phyloP scores from a whole-genome alignment of 106 monocot species.

The Posidonia australis region DNA sequence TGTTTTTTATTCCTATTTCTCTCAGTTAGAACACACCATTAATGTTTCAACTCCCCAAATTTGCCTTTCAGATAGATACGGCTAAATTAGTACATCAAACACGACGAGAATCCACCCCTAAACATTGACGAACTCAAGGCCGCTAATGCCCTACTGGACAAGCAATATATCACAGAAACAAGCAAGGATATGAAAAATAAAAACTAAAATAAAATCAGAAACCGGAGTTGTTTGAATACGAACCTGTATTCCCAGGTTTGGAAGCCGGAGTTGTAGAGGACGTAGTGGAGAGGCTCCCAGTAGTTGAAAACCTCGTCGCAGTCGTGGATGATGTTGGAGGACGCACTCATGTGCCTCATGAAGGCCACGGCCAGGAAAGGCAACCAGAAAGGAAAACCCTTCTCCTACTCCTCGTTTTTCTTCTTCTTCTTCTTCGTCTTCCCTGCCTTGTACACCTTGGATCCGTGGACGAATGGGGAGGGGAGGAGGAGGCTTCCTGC shows the following conservation, averaged over 20 bases:
- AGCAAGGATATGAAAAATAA: no score
- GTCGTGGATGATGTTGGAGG: conserved; percentile 93
- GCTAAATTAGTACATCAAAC: neutral
- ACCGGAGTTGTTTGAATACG: neutral
- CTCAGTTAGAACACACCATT: no score
- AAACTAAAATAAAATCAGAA: no score
- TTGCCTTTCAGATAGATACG: neutral
- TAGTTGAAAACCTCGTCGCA: conserved; percentile 99
- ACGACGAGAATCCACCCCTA: neutral
- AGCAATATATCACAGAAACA: no score
- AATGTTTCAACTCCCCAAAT: no score
- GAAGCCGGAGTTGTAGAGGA: conserved; percentile 92
- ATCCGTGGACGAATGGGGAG: conserved; percentile 8
- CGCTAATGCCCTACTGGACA: no score
- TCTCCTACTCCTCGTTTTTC: conserved; percentile 14
- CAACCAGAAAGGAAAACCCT: conserved; percentile 46
- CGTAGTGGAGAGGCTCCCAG: conserved; percentile 96
- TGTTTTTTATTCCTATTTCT: no score
- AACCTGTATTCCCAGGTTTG: conserved; percentile 99
- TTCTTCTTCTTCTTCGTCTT: conserved; percentile 58
- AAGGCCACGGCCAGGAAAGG: conserved; percentile 50
- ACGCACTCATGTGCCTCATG: conserved; percentile 85
- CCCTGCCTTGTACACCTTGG: no score
- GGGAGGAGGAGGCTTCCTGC: conserved; percentile 4
- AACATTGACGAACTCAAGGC: neutral